Base-by-base conservation (phyloP, 305 asterid genomes). In the Solanum hybrid region DNA sequence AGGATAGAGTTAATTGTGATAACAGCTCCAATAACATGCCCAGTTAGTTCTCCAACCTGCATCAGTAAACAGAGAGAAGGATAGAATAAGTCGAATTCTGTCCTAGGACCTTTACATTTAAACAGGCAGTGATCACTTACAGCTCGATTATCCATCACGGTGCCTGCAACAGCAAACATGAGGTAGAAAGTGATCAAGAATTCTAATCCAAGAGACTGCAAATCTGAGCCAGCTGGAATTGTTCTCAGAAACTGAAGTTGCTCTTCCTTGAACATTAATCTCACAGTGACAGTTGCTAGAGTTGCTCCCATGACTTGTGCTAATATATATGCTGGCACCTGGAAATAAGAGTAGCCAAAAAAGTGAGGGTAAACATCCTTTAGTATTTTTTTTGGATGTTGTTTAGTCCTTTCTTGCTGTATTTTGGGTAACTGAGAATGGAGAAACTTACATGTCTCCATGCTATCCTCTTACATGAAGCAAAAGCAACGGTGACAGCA, bases 261-360 rank as follows among this genome's bases (percentile, higher is more conserved):
- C 15, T 45, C 36, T 3, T 91, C 91, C 40, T 92, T 93, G n/a
- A 93, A 87, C 80, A 94, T 12, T 71, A 93, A 90, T 91, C 88
- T 89, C 87, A 92, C 87, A 14, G 94, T 94, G 45, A 94, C 93
- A 85, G 95, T 92, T 13, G 93, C 96, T 24, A 92, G 90, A 80
- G 93, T 88, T 37, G 94, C 88, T 2, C 93, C 95, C 56, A 91
- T 12, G 42, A 92, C 84, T 26, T 94, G 95, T 19, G 94, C 94
- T 40, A 92, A n/a, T 37, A 90, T 91, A 91, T 93, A 94, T 13
- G 93, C 86, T 11, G 95, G 95, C 38, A 93, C 94, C 95, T 94
- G 86, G 29, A 90, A 51, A 31, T 60, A 88, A 88, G 42, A 31
- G 22, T 24, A 78, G 34, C 86, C 86, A 3, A 0, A 37, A 79